phyloP scores from a whole-genome alignment of 140 eudicot genomes.

The Bidens hawaiensis region DNA sequence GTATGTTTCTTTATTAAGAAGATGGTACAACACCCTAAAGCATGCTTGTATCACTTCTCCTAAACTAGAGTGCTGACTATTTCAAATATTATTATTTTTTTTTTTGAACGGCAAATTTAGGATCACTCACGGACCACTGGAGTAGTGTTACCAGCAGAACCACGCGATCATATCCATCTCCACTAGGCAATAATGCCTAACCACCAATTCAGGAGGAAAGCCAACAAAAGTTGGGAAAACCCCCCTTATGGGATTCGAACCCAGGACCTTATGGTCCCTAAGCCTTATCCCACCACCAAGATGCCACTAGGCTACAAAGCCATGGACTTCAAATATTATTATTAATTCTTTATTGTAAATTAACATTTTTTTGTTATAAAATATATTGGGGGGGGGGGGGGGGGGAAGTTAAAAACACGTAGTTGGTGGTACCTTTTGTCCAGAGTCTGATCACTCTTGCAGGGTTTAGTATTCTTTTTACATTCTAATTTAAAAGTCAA shows the following conservation, averaged over 20 bases:
- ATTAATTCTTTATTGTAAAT: not conserved
- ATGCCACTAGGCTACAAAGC: too few relatives aligned
- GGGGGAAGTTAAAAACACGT: not conserved
- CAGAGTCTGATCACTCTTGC: slow-evolving; percentile 2
- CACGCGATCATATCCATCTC: too few relatives aligned
- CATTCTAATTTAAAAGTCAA: not conserved
- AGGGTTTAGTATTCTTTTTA: slow-evolving; percentile 1
- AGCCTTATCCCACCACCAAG: too few relatives aligned
- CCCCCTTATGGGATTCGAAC: too few relatives aligned
- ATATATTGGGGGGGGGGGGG: not conserved
- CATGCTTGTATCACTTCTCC: not conserved
- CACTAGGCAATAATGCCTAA: too few relatives aligned
- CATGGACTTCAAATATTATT: too few relatives aligned
- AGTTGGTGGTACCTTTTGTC: slow-evolving; percentile 13
- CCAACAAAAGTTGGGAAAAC: too few relatives aligned
- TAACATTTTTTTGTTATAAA: not conserved
- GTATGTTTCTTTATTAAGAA: slow-evolving; percentile 1
- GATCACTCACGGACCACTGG: too few relatives aligned
- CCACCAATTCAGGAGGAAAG: too few relatives aligned
- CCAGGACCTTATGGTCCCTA: too few relatives aligned
- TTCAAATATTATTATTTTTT: not conserved
- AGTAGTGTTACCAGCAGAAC: too few relatives aligned
- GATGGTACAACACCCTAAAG: slow-evolving; percentile 9
- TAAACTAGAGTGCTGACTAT: slow-evolving; percentile 8
- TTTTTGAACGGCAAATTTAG: too few relatives aligned